A percentile compares a stretch with the other conserved stretches of the same genome.
Conservation (phyloP, 129 eudicot genomes). For the Lactuca saligna region DNA sequence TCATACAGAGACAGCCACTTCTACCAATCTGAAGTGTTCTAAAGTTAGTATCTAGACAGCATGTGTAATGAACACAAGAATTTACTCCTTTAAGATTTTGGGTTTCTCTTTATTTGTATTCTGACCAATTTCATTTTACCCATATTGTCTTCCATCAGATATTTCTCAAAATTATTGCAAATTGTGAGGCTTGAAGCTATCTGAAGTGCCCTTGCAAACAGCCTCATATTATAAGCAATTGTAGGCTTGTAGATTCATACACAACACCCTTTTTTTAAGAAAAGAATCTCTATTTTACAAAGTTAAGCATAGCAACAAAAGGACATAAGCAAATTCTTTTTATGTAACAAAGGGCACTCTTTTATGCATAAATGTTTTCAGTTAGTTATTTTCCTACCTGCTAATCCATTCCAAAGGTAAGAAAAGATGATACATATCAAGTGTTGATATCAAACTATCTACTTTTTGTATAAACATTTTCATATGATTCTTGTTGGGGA, state of each 20-base stretch:
- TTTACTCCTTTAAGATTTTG: constrained; percentile 15
- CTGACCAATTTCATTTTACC: constrained; percentile 3
- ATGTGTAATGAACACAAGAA: constrained; percentile 2
- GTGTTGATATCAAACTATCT: background rate
- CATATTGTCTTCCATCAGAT: constrained; percentile 3
- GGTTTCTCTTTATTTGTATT: constrained; percentile 16
- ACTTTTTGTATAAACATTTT: constrained; percentile 6
- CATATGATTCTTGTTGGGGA: background rate
- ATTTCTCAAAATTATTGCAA: constrained; percentile 4
- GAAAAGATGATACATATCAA: background rate
- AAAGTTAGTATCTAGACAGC: constrained; percentile 2
- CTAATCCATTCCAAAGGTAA: constrained; percentile 3
- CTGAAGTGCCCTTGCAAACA: constrained; percentile 5
- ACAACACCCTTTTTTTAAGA: background rate
- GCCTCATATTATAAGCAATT: constrained; percentile 1
- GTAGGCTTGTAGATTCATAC: constrained; percentile 9
- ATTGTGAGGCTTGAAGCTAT: background rate
- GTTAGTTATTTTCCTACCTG: constrained; percentile 5
- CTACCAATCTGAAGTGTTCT: constrained; percentile 21
- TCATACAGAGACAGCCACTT: constrained; percentile 12
- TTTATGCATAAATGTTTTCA: background rate
- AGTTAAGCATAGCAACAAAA: background rate
- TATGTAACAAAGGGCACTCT: constrained; percentile 12
- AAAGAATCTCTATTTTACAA: background rate
- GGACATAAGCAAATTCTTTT: background rate